Evolutionary conservation across 1,284 basidiomycete species (phyloP).

Genomic region (Kwoniella shivajii): DNA sequence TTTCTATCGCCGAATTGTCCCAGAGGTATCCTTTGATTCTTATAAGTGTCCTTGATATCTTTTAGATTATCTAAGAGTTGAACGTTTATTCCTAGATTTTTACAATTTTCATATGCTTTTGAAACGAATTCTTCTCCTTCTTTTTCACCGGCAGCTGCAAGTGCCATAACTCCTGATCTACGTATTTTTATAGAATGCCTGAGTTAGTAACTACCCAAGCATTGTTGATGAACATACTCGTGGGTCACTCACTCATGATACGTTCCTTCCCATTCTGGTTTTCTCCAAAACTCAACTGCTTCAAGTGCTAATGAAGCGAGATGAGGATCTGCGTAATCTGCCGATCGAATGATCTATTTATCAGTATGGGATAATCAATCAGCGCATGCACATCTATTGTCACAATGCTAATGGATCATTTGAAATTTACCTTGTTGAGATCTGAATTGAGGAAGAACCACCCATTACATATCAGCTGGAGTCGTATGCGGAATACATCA

Average conservation of each 20-base stretch:
- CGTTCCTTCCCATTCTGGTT: conserved; percentile 65
- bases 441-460: conserved; percentile 28
- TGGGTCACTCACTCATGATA: conserved; percentile 80
- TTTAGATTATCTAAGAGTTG: conserved; percentile 19
- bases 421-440: conserved; percentile 47
- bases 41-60: conserved; percentile 31
- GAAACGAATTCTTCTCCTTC: conserved; percentile 40
- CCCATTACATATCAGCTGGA: too few relatives aligned
- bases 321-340: conserved; percentile 51
- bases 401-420: not conserved
- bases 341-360: conserved; percentile 48
- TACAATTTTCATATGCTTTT: conserved; percentile 40
- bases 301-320: conserved; percentile 48
- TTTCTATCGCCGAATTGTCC: conserved; percentile 52
- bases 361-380: not conserved
- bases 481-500: not conserved
- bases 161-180: conserved; percentile 48
- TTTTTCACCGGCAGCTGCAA: conserved; percentile 26
- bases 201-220: too few relatives aligned
- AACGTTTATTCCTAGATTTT: conserved; percentile 32
- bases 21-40: conserved; percentile 18
- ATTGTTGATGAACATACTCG: too few relatives aligned
- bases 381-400: not conserved
- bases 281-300: conserved; percentile 48
- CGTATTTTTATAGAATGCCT: not conserved